Conservation (phyloP, 2,329 filamentous ascomycete species). For the Mollisia scopiformis region DNA sequence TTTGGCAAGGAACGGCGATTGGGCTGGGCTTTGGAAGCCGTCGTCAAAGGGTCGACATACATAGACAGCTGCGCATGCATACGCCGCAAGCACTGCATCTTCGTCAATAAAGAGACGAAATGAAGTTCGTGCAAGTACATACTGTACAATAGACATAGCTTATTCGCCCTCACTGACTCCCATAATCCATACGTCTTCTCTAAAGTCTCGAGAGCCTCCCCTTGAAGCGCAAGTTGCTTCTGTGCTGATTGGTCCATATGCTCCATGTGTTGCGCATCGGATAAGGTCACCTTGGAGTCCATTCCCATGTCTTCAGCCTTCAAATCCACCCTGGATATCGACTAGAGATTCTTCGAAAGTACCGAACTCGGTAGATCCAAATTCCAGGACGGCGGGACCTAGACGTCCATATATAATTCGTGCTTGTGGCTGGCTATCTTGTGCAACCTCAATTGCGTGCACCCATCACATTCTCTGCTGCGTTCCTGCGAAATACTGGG, state of each 20-base stretch:
- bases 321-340: background rate
- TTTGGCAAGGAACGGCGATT: background rate
- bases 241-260: background rate
- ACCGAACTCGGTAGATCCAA: background rate
- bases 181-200: constrained; percentile 20
- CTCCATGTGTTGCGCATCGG: background rate
- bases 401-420: background rate
- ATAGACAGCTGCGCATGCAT: constrained; percentile 22
- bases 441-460: background rate
- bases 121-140: background rate
- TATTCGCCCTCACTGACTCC: constrained; percentile 17
- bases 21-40: too few species aligned
- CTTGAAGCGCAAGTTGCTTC: constrained; percentile 16
- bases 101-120: background rate
- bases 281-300: background rate
- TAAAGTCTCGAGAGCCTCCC: constrained; percentile 16
- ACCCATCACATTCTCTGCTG: background rate
- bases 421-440: background rate
- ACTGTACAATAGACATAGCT: constrained; percentile 16
- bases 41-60: too few species aligned
- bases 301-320: background rate
- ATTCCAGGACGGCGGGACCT: background rate
- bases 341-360: background rate
- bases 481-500: background rate
- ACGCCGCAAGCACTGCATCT: constrained; percentile 19